Evolutionary conservation across 441 rosid genomes (phyloP).

Genomic region (Melastoma candidum): DNA sequence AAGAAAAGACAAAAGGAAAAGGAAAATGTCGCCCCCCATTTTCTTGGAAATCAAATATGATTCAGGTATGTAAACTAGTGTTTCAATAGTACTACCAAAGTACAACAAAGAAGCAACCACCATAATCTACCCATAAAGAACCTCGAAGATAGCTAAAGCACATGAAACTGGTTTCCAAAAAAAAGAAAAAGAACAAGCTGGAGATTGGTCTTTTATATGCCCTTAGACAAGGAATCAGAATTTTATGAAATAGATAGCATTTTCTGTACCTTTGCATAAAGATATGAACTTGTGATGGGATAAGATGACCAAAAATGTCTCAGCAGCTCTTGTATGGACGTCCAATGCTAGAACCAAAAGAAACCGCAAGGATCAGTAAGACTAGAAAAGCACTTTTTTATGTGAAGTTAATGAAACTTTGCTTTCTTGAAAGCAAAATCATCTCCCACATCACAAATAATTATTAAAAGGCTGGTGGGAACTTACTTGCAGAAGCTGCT

Average conservation of each 20-base stretch:
- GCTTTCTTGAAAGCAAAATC: background rate
- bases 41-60: background rate
- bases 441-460: background rate
- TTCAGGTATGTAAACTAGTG: no score
- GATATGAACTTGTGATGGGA: conserved; percentile 69
- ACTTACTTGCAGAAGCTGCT: conserved; percentile 75
- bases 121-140: no score
- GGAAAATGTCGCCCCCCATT: background rate
- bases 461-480: background rate
- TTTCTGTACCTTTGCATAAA: conserved; percentile 52
- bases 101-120: no score
- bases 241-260: no score
- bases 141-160: no score
- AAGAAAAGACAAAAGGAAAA: background rate
- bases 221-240: background rate
- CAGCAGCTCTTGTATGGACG: conserved; percentile 66
- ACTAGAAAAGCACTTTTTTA: conserved; percentile 1
- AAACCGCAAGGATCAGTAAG: conserved; percentile 6
- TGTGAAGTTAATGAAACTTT: background rate
- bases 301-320: conserved; percentile 95
- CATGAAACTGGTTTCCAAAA: no score
- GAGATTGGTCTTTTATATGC: background rate
- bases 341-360: conserved; percentile 51
- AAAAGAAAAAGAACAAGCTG: background rate
- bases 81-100: no score